A percentile compares a stretch with the other conserved stretches of the same genome.
Conservation (phyloP, 2,329 filamentous ascomycete species). For the Sarocladiaceae sp. region DNA sequence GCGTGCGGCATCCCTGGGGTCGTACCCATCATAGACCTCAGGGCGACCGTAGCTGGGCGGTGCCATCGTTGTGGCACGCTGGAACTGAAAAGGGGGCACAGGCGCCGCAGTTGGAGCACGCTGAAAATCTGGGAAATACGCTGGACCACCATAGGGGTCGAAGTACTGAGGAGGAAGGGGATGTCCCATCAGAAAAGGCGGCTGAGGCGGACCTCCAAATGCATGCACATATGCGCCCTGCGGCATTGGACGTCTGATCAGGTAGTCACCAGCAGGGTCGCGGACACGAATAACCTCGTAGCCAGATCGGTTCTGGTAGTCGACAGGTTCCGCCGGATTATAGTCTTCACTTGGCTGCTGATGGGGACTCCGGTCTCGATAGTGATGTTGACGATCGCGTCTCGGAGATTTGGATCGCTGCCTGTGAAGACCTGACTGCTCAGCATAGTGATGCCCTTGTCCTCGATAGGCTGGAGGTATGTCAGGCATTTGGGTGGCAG, state of each 20-base stretch:
- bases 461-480: no score
- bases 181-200: slow-evolving; percentile 11
- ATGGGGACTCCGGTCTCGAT: slow-evolving; percentile 11
- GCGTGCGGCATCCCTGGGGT: not conserved
- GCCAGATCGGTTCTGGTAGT: slow-evolving; percentile 15
- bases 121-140: not conserved
- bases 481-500: no score
- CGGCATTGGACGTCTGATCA: slow-evolving; percentile 35
- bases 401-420: not conserved
- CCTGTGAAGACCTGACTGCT: not conserved
- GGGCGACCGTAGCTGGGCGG: slow-evolving; percentile 1
- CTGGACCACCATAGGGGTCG: slow-evolving; percentile 1
- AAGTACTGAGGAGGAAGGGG: slow-evolving; percentile 10
- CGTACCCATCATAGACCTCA: not conserved
- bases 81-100: not conserved
- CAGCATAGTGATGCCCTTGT: no score
- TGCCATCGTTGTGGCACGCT: not conserved
- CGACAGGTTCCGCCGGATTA: slow-evolving; percentile 12
- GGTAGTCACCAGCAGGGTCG: slow-evolving; percentile 38
- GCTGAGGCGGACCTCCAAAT: slow-evolving; percentile 9
- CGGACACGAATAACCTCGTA: slow-evolving; percentile 41
- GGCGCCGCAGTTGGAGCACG: not conserved
- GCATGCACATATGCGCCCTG: slow-evolving; percentile 24
- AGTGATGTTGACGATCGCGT: slow-evolving; percentile 9
- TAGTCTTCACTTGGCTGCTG: not conserved